Evolutionary conservation across 1,284 basidiomycete genomes (phyloP).

Genomic region (Rhodofomes roseus): DNA sequence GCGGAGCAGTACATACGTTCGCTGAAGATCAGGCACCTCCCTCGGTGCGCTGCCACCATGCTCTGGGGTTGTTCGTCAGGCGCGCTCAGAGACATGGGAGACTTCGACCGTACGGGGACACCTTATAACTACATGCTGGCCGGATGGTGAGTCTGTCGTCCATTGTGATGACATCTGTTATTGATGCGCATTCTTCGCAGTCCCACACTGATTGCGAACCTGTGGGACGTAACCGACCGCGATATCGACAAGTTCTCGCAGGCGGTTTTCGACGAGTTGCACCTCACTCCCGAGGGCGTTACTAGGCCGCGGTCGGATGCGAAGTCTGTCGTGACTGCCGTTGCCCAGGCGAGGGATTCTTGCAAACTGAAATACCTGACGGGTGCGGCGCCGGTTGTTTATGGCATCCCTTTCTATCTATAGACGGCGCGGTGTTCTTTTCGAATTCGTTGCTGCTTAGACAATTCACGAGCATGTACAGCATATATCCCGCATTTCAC

Average conservation of each 20-base stretch:
- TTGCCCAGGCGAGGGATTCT: conserved; percentile 71
- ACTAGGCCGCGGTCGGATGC: conserved; percentile 22
- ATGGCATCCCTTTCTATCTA: conserved; percentile 89
- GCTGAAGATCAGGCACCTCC: conserved; percentile 77
- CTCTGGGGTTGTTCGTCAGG: conserved; percentile 99
- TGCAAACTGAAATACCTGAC: conserved; percentile 94
- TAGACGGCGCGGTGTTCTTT: conserved; percentile 30
- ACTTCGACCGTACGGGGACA: conserved; percentile 89
- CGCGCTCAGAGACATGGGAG: conserved; percentile 82
- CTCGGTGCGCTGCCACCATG: conserved; percentile 89
- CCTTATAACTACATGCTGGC: conserved; percentile 95
- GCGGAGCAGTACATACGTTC: conserved; percentile 93
- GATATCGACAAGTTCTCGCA: conserved; percentile 94
- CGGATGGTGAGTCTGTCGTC: conserved; percentile 84
- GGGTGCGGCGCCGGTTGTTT: conserved; percentile 93
- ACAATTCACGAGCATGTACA: no score
- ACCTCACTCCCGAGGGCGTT: conserved; percentile 45
- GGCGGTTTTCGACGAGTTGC: conserved; percentile 75
- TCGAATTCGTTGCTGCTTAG: background rate
- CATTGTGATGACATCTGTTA: background rate
- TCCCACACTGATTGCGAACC: conserved; percentile 88
- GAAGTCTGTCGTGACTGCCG: conserved; percentile 71
- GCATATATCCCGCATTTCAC: background rate
- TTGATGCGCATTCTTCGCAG: conserved; percentile 36
- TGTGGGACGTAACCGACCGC: conserved; percentile 98